Base-by-base conservation (phyloP, 164 flowering plant genomes). In the Chimonanthus salicifolius region DNA sequence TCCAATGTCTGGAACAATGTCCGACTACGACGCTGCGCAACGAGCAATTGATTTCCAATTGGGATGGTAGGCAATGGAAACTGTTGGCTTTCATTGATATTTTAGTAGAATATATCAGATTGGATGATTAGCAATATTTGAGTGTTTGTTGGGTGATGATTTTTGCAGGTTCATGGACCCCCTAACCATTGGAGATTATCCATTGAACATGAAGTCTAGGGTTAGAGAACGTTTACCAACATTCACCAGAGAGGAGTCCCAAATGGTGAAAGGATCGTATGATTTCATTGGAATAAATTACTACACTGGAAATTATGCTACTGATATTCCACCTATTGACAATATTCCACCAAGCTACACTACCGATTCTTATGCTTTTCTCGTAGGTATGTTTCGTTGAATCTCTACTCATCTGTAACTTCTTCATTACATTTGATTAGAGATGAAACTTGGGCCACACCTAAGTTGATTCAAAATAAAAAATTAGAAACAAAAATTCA, bases 1-100 rank as follows among this genome's bases (percentile, higher is more conserved):
- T 58, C 96, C 94, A 45, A 16, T 51, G 2, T 79, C 90, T 21
- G 81, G 83, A 50, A 48, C 79, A 18, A 78, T 71, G 2, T 78
- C 78, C 58, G 94, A 91, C 73, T 74, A 45, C 3, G 44, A 68
- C n/a, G 94, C 92, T 46, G 69, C 90, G 51, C 82, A 86, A 76
- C 79, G 90, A 75, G 84, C 85, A 58, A n/a, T 65, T 2, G 89
- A 86, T 46, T 89, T 87, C 76, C 62, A 49, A 16, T 5, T 79
- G 47, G 91, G 92, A 49, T 87, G 90, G 94, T 91, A 64, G 75
- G 85, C 76, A 47, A 47, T 68, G 51, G 33, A 0, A 33, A 33
- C 33, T 33, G 33, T 33, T 33, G 33, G 33, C 2, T 33, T 33
- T 33, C 33, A 33, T 33, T 33, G 33, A 33, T 33, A 33, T 1